Percentiles rank a stretch among this genome's conserved stretches.
phyloP scores from a whole-genome alignment of 495 filamentous ascomycete species.

The Cairneyella variabilis region DNA sequence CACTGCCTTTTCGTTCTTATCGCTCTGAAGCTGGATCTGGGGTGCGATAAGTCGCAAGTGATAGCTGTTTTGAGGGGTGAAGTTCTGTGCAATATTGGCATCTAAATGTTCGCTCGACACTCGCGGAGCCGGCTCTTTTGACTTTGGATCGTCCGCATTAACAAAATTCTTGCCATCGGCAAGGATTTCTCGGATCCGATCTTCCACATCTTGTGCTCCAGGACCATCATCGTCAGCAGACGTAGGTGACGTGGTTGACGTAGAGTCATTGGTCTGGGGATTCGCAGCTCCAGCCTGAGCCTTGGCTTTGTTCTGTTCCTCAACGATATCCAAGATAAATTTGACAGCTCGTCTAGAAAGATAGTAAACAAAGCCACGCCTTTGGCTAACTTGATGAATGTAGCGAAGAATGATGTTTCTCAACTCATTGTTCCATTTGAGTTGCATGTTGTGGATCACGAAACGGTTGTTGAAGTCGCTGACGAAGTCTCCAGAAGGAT shows the following conservation, averaged over 20 bases:
- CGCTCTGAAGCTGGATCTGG: conserved; percentile 95
- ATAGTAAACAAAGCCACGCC: conserved; percentile 96
- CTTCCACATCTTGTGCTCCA: conserved; percentile 65
- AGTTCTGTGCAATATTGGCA: conserved; percentile 80
- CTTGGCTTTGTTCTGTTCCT: conserved; percentile 77
- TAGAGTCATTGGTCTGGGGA: conserved; percentile 21
- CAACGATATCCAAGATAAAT: conserved; percentile 95
- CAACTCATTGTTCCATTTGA: conserved; percentile 97
- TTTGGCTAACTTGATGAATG: conserved; percentile 94
- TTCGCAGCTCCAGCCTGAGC: conserved; percentile 36
- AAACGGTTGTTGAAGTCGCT: conserved; percentile 95
- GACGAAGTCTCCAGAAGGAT: conserved; percentile 22
- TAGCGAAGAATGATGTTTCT: conserved; percentile 96
- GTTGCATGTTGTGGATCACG: conserved; percentile 92
- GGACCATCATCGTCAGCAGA: conserved; percentile 45
- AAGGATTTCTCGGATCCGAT: conserved; percentile 83
- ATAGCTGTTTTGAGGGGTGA: conserved; percentile 89
- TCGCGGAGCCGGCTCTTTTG: conserved; percentile 36
- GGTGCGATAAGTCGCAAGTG: conserved; percentile 92
- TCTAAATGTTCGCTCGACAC: conserved; percentile 53
- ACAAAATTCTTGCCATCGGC: conserved; percentile 82
- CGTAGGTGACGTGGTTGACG: conserved; percentile 32
- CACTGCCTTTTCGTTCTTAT: conserved; percentile 92
- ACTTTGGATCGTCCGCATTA: conserved; percentile 57
- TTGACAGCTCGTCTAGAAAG: conserved; percentile 93